These are phyloP conservation scores for Trametes hirsuta DNA, from an alignment of 1,284 basidiomycete species.

Conservation along the genomic window DNA sequence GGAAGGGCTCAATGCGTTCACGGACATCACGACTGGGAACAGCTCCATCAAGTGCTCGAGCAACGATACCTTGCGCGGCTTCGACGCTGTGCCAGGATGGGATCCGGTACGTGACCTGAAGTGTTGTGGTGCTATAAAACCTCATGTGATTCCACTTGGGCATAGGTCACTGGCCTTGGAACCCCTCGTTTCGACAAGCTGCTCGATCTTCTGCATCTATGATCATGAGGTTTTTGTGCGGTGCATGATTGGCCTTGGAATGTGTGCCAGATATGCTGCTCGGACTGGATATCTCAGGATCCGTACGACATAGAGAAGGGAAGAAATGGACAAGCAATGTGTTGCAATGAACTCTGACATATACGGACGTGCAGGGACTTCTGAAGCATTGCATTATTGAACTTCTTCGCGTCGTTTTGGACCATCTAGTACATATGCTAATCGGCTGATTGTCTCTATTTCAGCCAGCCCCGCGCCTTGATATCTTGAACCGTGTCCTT, in stretches of 20 bases:
- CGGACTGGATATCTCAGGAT: too few species aligned
- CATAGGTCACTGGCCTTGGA: conserved; percentile 18
- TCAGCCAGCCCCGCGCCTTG: conserved; percentile 31
- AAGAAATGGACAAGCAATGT: too few species aligned
- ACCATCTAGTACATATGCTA: too few species aligned
- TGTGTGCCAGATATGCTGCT: too few species aligned
- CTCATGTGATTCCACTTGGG: not conserved
- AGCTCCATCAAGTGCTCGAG: conserved; percentile 31
- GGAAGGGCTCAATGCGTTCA: conserved; percentile 23
- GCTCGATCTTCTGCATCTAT: conserved; percentile 14
- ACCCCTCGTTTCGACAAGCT: conserved; percentile 15
- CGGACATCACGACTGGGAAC: conserved; percentile 30
- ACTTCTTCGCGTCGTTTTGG: too few species aligned
- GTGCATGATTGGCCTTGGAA: too few species aligned
- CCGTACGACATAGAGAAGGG: too few species aligned
- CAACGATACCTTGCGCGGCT: conserved; percentile 39
- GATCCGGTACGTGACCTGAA: conserved; percentile 40
- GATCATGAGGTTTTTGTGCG: not conserved
- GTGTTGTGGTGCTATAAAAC: too few species aligned
- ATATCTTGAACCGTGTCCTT: conserved; percentile 47
- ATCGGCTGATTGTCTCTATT: not conserved
- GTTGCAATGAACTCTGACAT: too few species aligned
- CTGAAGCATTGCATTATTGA: too few species aligned
- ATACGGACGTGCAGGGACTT: too few species aligned
- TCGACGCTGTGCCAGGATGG: conserved; percentile 46